Evolutionary conservation across 768 basidiomycete species (phyloP).

Genomic region (Pulveroboletus sp.): DNA sequence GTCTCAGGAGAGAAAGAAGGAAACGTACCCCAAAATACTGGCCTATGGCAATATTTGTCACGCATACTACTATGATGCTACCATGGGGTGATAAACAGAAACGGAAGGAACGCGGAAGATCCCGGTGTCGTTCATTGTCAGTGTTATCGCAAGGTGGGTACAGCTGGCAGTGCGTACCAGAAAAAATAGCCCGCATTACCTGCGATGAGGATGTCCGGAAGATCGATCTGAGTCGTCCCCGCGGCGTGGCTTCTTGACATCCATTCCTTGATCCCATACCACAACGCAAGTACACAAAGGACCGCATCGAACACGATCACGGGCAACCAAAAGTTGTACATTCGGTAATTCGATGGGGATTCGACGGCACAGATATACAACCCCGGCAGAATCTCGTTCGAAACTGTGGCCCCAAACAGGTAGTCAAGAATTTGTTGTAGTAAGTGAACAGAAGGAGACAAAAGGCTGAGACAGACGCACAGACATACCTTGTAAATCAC

Average conservation of each 20-base stretch:
- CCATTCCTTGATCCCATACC: background rate
- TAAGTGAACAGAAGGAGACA: background rate
- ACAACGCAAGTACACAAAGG: background rate
- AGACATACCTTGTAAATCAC: background rate
- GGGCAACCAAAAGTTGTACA: background rate
- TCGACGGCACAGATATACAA: background rate
- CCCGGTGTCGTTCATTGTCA: background rate
- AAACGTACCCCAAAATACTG: background rate
- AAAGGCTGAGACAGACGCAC: background rate
- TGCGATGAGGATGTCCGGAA: background rate
- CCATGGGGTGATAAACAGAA: too few relatives aligned
- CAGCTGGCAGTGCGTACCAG: background rate
- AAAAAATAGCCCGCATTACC: background rate
- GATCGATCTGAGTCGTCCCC: too few relatives aligned
- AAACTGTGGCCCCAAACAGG: background rate
- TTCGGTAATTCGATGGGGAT: background rate
- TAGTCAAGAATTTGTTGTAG: background rate
- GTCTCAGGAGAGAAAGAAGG: background rate
- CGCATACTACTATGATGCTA: background rate
- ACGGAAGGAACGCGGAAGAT: background rate
- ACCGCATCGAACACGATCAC: background rate
- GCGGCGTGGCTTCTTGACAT: background rate
- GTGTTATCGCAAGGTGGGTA: too few relatives aligned
- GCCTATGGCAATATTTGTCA: background rate
- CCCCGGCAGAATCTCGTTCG: background rate